Conservation (phyloP, 225 moss, liverwort and hornwort species). For the Physcomitrellopsis africana region DNA sequence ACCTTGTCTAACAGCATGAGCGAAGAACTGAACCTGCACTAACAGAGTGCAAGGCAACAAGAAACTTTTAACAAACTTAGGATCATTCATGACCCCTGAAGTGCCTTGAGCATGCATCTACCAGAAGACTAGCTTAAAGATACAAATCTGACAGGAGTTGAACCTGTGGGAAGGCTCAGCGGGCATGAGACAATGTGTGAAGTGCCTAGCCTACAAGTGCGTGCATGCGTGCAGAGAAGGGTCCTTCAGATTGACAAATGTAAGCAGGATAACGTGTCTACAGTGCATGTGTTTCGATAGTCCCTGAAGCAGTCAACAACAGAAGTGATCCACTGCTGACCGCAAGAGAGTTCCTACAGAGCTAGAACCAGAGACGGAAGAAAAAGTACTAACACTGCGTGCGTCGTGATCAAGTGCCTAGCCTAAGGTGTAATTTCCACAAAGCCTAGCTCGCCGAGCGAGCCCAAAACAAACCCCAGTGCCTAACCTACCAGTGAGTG, state of each 20-base stretch:
- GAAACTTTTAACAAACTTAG: too few species aligned
- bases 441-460: conserved; percentile 33
- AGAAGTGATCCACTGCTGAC: background rate
- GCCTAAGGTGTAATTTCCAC: conserved; percentile 21
- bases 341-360: background rate
- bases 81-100: too few species aligned
- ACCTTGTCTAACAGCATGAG: too few species aligned
- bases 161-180: too few species aligned
- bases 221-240: background rate
- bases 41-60: too few species aligned
- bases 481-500: conserved; percentile 55
- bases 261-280: too few species aligned
- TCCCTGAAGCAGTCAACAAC: background rate
- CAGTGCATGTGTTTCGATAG: background rate
- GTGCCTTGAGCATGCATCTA: too few species aligned
- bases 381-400: conserved; percentile 59
- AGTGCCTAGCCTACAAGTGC: conserved; percentile 38
- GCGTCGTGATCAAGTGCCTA: conserved; percentile 43
- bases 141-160: too few species aligned
- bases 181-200: background rate
- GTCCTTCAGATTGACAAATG: too few species aligned
- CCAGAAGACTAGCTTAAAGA: too few species aligned
- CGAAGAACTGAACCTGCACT: too few species aligned
- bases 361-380: conserved; percentile 37
- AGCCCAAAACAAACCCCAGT: conserved; percentile 40